Conservation (phyloP, 768 basidiomycete species). For the Hirschioporus abietinus region DNA sequence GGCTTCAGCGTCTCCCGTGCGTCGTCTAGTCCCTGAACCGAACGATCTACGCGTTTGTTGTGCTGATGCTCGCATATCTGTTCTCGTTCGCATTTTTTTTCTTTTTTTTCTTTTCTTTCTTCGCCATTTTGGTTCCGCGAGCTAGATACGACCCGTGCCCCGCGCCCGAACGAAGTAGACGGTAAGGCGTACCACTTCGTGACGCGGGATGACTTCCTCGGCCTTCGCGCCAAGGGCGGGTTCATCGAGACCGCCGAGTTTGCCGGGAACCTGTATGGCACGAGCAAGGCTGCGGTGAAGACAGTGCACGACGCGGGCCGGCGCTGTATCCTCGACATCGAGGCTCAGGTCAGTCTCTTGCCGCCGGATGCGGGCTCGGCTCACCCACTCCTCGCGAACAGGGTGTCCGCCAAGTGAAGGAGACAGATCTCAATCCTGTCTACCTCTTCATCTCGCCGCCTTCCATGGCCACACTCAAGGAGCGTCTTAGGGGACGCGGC, state of each 20-base stretch:
- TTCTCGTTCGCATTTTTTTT: no score
- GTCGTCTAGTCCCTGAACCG: slow-evolving; percentile 19
- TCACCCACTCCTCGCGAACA: slow-evolving; percentile 24
- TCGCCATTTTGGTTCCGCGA: slow-evolving; percentile 8
- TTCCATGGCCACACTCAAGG: slow-evolving; percentile 59
- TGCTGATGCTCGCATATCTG: neutral
- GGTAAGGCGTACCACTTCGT: slow-evolving; percentile 90
- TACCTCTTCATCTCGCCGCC: slow-evolving; percentile 94
- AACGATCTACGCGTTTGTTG: neutral
- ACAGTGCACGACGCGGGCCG: slow-evolving; percentile 62
- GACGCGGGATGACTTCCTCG: slow-evolving; percentile 59
- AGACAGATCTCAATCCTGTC: slow-evolving; percentile 74
- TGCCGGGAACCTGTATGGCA: slow-evolving; percentile 91
- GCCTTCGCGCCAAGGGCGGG: slow-evolving; percentile 60
- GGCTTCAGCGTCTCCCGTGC: slow-evolving; percentile 92
- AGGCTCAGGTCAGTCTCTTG: slow-evolving; percentile 68
- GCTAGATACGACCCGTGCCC: slow-evolving; percentile 83
- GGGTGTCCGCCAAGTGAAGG: slow-evolving; percentile 92
- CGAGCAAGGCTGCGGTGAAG: slow-evolving; percentile 71
- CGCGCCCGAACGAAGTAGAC: slow-evolving; percentile 75
- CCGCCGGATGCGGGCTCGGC: neutral
- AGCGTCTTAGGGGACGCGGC: slow-evolving; percentile 71
- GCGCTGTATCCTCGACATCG: slow-evolving; percentile 93
- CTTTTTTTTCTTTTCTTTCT: no score
- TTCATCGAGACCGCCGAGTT: slow-evolving; percentile 97